Percentiles rank a stretch among this genome's conserved stretches.
Conservation (phyloP, 768 basidiomycete genomes). For the Obba rivulosa region DNA sequence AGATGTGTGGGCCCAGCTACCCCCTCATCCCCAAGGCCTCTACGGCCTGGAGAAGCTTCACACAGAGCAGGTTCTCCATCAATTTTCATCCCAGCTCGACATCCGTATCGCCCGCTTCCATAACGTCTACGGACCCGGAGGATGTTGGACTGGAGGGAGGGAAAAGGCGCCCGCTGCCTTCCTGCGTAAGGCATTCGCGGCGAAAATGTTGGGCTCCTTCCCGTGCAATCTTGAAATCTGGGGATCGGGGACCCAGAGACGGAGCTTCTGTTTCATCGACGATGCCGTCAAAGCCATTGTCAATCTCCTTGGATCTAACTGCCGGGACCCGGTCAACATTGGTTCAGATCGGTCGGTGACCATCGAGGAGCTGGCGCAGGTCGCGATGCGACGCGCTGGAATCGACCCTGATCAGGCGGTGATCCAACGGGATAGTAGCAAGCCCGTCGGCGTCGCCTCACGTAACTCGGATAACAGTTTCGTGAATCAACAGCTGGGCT, state of each 20-base stretch:
- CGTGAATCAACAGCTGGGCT: constrained; percentile 28
- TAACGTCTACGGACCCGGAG: constrained; percentile 52
- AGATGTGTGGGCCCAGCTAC: constrained; percentile 35
- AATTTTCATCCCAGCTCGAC: constrained; percentile 26
- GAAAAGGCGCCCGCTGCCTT: constrained; percentile 58
- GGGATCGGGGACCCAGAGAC: constrained; percentile 48
- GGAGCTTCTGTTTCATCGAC: constrained; percentile 52
- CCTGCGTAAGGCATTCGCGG: constrained; percentile 45
- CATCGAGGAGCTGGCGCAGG: constrained; percentile 36
- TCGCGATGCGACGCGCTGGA: constrained; percentile 32
- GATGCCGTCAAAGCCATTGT: constrained; percentile 50
- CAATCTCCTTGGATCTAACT: constrained; percentile 35
- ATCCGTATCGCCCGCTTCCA: constrained; percentile 52
- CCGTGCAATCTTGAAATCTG: constrained; percentile 43
- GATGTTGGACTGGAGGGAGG: constrained; percentile 46
- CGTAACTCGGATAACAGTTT: constrained; percentile 48
- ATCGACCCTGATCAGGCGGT: constrained; percentile 22
- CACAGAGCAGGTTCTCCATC: constrained; percentile 41
- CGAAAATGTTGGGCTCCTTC: constrained; percentile 14
- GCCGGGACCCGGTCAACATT: constrained; percentile 38
- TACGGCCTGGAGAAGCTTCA: constrained; percentile 56
- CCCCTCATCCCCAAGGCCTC: constrained; percentile 45
- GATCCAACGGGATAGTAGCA: constrained; percentile 24
- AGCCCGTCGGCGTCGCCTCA: constrained; percentile 42
- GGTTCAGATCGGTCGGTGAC: constrained; percentile 42